Conservation (phyloP, 1,284 basidiomycete genomes). For the Mycosarcoma mackinlayi region DNA sequence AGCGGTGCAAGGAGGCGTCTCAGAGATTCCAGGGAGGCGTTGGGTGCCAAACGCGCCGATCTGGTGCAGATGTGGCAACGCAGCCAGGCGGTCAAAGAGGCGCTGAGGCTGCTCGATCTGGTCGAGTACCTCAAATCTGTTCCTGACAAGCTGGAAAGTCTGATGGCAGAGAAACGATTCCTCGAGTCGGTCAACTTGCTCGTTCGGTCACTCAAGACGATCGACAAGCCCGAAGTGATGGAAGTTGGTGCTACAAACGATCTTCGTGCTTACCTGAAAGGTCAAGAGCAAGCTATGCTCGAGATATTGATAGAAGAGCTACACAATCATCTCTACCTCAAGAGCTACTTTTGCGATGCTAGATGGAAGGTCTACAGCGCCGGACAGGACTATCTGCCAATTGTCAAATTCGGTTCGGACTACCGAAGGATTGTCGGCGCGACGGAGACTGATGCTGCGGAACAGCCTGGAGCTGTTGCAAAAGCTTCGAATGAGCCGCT, state of each 20-base stretch:
- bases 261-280: conserved; percentile 82
- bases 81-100: conserved; percentile 63
- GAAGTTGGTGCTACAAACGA: conserved; percentile 95
- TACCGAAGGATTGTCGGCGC: conserved; percentile 16
- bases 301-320: conserved; percentile 94
- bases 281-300: conserved; percentile 76
- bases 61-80: conserved; percentile 68
- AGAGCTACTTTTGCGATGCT: conserved; percentile 93
- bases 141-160: conserved; percentile 88
- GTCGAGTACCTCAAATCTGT: conserved; percentile 80
- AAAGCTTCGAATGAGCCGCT: conserved; percentile 12
- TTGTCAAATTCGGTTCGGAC: conserved; percentile 53
- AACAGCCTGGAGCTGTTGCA: neutral
- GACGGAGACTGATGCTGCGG: conserved; percentile 3
- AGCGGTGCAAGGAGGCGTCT: conserved; percentile 53
- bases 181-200: conserved; percentile 89
- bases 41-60: conserved; percentile 64
- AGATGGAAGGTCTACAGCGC: conserved; percentile 87
- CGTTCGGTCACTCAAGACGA: conserved; percentile 86
- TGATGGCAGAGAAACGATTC: conserved; percentile 95
- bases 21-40: conserved; percentile 62
- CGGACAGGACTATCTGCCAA: conserved; percentile 75
- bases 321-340: conserved; percentile 96
- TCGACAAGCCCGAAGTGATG: conserved; percentile 89
- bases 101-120: conserved; percentile 57